A percentile compares a stretch with the other conserved stretches of the same genome.
Conservation (phyloP, 441 rosid species). For the Euphorbia celastroides region DNA sequence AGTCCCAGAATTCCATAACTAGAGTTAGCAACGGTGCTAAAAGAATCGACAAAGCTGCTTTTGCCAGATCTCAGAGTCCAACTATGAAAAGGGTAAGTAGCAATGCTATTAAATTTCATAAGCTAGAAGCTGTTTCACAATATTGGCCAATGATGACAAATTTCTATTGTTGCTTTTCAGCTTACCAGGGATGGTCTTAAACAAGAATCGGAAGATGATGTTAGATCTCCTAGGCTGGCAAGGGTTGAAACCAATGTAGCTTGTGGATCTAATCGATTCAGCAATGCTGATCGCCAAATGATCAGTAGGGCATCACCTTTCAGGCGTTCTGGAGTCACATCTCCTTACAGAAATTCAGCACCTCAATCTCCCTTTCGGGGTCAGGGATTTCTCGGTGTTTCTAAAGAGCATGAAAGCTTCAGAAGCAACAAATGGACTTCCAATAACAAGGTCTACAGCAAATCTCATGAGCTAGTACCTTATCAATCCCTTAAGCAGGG, state of each 20-base stretch:
- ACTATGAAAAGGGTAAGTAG: conserved; percentile 43
- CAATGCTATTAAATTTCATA: too few relatives aligned
- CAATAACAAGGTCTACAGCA: conserved; percentile 35
- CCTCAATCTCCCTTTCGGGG: conserved; percentile 49
- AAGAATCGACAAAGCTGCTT: conserved; percentile 42
- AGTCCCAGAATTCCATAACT: conserved; percentile 33
- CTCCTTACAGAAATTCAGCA: conserved; percentile 49
- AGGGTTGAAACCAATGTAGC: conserved; percentile 32
- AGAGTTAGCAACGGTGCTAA: conserved; percentile 17
- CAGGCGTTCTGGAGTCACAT: conserved; percentile 39
- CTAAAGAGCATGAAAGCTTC: conserved; percentile 45
- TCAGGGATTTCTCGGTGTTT: conserved; percentile 41
- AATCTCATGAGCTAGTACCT: conserved; percentile 55
- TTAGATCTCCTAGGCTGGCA: conserved; percentile 34
- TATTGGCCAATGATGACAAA: background rate
- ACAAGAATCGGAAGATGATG: conserved; percentile 32
- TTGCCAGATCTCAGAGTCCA: conserved; percentile 37
- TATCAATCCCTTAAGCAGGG: conserved; percentile 26
- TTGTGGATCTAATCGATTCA: conserved; percentile 39
- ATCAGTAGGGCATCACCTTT: conserved; percentile 45
- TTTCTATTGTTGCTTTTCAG: conserved; percentile 29
- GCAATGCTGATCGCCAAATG: conserved; percentile 33
- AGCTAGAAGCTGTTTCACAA: background rate
- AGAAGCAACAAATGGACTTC: conserved; percentile 34
- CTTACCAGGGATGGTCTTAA: conserved; percentile 38